phyloP scores from a whole-genome alignment of 2,329 filamentous ascomycete genomes.

The Fusarium nodosum region DNA sequence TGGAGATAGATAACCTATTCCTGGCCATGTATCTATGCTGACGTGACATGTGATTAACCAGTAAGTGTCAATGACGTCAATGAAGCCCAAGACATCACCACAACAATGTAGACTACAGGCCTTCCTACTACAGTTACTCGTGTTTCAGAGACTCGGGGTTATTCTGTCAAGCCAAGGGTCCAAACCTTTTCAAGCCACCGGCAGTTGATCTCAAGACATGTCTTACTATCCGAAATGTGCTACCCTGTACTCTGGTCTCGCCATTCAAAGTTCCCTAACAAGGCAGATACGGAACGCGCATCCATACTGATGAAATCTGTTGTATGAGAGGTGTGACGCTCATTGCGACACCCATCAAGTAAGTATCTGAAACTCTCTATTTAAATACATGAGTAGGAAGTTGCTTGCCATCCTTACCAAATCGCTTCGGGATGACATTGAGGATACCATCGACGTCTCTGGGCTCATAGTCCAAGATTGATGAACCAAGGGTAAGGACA shows the following conservation, averaged over 20 bases:
- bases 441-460: constrained; percentile 52
- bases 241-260: neutral
- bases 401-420: constrained; percentile 50
- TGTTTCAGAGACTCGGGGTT: too few species aligned
- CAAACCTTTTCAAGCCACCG: neutral
- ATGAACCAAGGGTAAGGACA: constrained; percentile 41
- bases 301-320: too few species aligned
- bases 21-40: too few species aligned
- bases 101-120: neutral
- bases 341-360: too few species aligned
- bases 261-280: too few species aligned
- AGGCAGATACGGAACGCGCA: too few species aligned
- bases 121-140: rapidly evolving
- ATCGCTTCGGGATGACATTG: constrained; percentile 50
- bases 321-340: too few species aligned
- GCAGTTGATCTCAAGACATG: neutral
- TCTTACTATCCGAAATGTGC: neutral
- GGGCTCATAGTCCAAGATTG: constrained; percentile 54
- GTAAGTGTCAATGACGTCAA: neutral
- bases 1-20: too few species aligned
- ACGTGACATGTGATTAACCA: neutral
- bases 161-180: rapidly evolving
- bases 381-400: constrained; percentile 43
- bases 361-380: neutral
- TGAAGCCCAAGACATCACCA: neutral